Evolutionary conservation across 768 basidiomycete species (phyloP).

Genomic region (Mycena floridula): DNA sequence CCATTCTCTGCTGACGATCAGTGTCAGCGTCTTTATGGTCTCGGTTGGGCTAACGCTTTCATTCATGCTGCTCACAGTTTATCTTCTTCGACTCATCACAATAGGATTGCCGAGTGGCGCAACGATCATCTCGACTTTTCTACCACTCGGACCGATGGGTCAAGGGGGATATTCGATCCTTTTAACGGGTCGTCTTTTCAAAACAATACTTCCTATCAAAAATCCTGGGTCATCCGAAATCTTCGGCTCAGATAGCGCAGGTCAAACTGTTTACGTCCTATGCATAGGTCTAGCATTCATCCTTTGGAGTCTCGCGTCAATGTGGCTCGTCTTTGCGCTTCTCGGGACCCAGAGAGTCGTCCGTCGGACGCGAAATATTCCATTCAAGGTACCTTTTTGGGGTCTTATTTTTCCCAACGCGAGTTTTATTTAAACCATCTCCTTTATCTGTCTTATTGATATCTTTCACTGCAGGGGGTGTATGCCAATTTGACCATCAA

Average conservation of each 20-base stretch:
- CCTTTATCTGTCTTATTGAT: background rate
- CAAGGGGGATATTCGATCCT: slow-evolving; percentile 58
- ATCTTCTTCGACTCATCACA: slow-evolving; percentile 52
- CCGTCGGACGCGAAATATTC: slow-evolving; percentile 31
- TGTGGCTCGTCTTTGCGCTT: slow-evolving; percentile 56
- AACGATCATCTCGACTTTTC: slow-evolving; percentile 52
- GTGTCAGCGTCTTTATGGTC: slow-evolving; percentile 49
- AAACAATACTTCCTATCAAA: slow-evolving; percentile 25
- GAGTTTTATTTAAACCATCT: slow-evolving; percentile 13
- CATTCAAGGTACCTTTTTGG: slow-evolving; percentile 59
- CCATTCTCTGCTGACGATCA: slow-evolving; percentile 49
- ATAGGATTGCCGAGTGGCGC: slow-evolving; percentile 45
- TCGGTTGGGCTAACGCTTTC: slow-evolving; percentile 52
- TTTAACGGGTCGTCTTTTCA: slow-evolving; percentile 47
- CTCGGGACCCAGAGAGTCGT: slow-evolving; percentile 40
- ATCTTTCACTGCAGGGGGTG: slow-evolving; percentile 37
- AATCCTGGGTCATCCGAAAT: slow-evolving; percentile 26
- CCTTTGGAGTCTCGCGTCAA: slow-evolving; percentile 57
- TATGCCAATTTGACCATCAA: slow-evolving; percentile 60
- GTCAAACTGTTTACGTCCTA: slow-evolving; percentile 36
- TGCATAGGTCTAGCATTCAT: slow-evolving; percentile 43
- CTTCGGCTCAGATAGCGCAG: slow-evolving; percentile 25
- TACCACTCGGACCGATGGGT: slow-evolving; percentile 71
- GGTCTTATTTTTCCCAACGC: slow-evolving; percentile 70
- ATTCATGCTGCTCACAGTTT: slow-evolving; percentile 61